Evolutionary conservation across 768 basidiomycete species (phyloP), one percentile per base, ranked within the genome.

Genomic region (Goffeauzyma gilvescens): DNA sequence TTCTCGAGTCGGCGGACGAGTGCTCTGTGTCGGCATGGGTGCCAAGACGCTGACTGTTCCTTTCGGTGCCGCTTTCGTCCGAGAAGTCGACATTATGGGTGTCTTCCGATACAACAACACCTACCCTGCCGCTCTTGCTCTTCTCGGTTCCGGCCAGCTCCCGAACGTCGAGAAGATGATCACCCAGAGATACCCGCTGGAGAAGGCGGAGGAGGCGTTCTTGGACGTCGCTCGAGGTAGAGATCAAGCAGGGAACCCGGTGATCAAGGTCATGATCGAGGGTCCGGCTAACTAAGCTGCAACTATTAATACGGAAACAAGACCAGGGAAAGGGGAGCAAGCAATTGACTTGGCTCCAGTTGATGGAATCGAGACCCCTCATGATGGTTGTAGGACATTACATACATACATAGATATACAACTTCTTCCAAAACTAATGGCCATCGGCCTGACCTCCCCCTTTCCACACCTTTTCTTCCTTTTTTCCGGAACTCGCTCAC

Each of bases 21-120:
- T 93, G 43, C 78, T 85, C 71, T 80, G 86, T 55, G 75, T 96
- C 50, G 90, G 90, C 17, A 96, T 96, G 90, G 90, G 90, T 52
- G 75, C 84, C 13, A 74, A 78, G 45, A 79, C 78, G 54, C 74
- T 79, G 44, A 69, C 72, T 50, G 69, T 93, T 41, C 90, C 90
- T n/a, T 71, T 87, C 44, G 78, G 79, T 32, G 71, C 73, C 22
- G 81, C 86, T 30, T 79, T 83, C 13, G 64, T 78, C 44, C 77
- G 89, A 39, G 89, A 93, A 65, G 83, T 95, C 46, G 86, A 95
- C 64, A 75, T 95, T 55, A 74, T 76, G 48, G 89, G 87, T 51
- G 81, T 80, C 27, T 93, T 93, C 59, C 51, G 64, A 42, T 87
- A 87, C 55, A 78, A 79, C 46, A 76, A 85, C 67, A 87, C 84